These are phyloP conservation scores for Stagonosporopsis cucurbitacearum DNA, from an alignment of 2,329 filamentous ascomycete genomes.

Conservation along the genomic window DNA sequence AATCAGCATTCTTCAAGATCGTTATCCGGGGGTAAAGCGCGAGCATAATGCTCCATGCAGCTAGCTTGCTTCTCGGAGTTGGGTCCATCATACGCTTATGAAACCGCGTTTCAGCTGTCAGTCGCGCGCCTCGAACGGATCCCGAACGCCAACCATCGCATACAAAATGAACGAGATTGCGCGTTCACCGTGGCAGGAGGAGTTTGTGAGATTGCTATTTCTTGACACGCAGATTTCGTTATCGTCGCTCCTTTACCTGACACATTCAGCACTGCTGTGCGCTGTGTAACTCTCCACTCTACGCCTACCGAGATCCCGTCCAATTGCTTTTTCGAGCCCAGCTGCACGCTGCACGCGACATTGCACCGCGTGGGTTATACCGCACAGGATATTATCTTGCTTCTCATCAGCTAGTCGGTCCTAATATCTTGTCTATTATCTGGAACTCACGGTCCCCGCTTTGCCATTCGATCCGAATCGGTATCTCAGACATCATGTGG, in stretches of 20 bases:
- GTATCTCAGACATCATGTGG: slow-evolving; percentile 7
- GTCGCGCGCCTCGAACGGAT: slow-evolving; percentile 18
- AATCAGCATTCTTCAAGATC: slow-evolving; percentile 1
- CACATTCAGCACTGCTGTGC: slow-evolving; percentile 6
- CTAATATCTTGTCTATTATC: background rate
- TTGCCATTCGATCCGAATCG: background rate
- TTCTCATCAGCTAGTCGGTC: background rate
- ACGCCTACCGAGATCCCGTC: slow-evolving; percentile 2
- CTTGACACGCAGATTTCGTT: slow-evolving; percentile 4
- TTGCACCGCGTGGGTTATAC: slow-evolving; percentile 11
- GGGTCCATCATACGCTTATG: slow-evolving; percentile 10
- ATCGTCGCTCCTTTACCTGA: slow-evolving; percentile 12
- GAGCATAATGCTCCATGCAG: slow-evolving; percentile 8
- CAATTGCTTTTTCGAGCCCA: slow-evolving; percentile 13
- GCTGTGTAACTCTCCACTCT: slow-evolving; percentile 15
- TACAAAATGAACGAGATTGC: slow-evolving; percentile 13
- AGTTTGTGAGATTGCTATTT: slow-evolving; percentile 11
- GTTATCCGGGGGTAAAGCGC: slow-evolving; percentile 4
- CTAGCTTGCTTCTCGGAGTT: slow-evolving; percentile 10
- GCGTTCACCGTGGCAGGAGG: slow-evolving; percentile 3
- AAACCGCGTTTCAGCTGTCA: slow-evolving; percentile 20
- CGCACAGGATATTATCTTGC: slow-evolving; percentile 6
- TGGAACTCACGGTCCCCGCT: background rate
- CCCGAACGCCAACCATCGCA: slow-evolving; percentile 15
- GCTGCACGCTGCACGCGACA: slow-evolving; percentile 18